phyloP scores from a whole-genome alignment of 495 filamentous ascomycete genomes.

The Daldinia decipiens region DNA sequence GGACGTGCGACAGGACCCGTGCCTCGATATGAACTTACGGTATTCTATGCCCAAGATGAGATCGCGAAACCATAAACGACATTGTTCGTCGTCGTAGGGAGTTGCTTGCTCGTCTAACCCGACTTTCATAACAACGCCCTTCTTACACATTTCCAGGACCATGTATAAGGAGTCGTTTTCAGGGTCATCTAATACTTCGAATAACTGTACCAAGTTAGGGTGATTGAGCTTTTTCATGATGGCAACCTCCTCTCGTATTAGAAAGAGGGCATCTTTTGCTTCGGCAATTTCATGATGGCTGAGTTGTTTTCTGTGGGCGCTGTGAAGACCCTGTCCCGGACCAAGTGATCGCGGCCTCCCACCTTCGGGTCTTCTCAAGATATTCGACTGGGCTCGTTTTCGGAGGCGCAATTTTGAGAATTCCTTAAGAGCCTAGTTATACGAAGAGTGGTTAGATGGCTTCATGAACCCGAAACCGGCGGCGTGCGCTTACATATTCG shows the following conservation, averaged over 20 bases:
- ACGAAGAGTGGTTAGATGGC: conserved; percentile 23
- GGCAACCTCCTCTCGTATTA: conserved; percentile 96
- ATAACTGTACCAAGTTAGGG: conserved; percentile 87
- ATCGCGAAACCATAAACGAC: conserved; percentile 93
- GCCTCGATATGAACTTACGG: conserved; percentile 58
- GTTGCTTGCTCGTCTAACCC: conserved; percentile 83
- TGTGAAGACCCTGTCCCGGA: conserved; percentile 49
- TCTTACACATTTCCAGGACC: conserved; percentile 99
- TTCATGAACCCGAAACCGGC: conserved; percentile 18
- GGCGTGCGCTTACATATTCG: conserved; percentile 79
- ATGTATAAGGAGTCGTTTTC: conserved; percentile 96
- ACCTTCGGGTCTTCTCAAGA: conserved; percentile 68
- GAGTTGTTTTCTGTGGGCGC: conserved; percentile 43
- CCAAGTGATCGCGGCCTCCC: conserved; percentile 55
- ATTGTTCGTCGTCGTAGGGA: conserved; percentile 85
- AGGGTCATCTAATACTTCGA: conserved; percentile 95
- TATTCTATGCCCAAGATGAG: conserved; percentile 97
- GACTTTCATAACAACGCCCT: conserved; percentile 97
- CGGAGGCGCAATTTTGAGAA: conserved; percentile 93
- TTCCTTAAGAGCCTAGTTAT: conserved; percentile 95
- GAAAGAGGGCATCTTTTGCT: conserved; percentile 79
- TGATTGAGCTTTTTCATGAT: conserved; percentile 99
- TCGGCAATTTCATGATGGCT: conserved; percentile 61
- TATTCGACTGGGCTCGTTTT: conserved; percentile 92
- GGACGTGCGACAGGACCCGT: conserved; percentile 2